A percentile compares a stretch with the other conserved stretches of the same genome.
These are phyloP conservation scores for Tolypocladium ovalisporum DNA, from an alignment of 2,329 filamentous ascomycete species.

Conservation along the genomic window DNA sequence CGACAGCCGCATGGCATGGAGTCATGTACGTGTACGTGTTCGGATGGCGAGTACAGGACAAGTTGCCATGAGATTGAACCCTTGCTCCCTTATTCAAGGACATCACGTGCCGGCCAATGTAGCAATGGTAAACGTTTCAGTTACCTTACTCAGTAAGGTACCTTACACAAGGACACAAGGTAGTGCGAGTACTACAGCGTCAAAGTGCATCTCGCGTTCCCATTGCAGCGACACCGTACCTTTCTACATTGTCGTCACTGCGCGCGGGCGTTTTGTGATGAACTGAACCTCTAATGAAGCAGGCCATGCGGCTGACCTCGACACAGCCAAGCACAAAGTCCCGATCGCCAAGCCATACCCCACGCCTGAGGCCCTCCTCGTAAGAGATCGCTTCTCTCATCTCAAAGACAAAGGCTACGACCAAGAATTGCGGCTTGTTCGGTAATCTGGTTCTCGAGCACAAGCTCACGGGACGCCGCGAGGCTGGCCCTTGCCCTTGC, in stretches of 20 bases:
- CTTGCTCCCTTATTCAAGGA: not conserved
- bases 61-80: not conserved
- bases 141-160: no score
- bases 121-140: no score
- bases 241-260: not conserved
- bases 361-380: not conserved
- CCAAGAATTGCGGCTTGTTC: not conserved
- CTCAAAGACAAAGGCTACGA: not conserved
- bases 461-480: not conserved
- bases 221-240: not conserved
- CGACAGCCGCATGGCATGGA: not conserved
- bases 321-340: not conserved
- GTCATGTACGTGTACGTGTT: not conserved
- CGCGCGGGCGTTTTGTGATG: not conserved
- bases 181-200: no score
- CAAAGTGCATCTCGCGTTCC: no score
- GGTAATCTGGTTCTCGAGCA: not conserved
- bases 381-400: not conserved
- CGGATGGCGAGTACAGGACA: not conserved
- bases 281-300: not conserved
- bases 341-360: not conserved
- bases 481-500: not conserved
- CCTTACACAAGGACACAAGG: no score
- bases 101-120: not conserved
- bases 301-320: not conserved